phyloP scores from a whole-genome alignment of 2,329 filamentous ascomycete species.

The Mariannaea sp. region DNA sequence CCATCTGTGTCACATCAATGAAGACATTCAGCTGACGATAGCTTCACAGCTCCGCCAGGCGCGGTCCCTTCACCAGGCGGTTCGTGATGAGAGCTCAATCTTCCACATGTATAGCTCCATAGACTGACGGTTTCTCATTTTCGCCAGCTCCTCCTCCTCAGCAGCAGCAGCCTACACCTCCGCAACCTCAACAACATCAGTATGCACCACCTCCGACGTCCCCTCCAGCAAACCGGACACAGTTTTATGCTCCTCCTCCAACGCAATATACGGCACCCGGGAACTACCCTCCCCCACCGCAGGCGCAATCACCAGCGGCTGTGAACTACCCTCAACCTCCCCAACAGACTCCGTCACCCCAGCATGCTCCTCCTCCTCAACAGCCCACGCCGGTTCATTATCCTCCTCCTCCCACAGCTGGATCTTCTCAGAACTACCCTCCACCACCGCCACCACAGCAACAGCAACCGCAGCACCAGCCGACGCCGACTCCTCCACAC shows the following conservation, averaged over 20 bases:
- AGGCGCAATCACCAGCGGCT: conserved; percentile 24
- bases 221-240: conserved; percentile 51
- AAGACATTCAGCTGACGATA: conserved; percentile 26
- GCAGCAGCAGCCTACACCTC: too few relatives aligned
- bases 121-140: conserved; percentile 22
- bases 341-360: conserved; percentile 25
- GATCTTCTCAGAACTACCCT: conserved; percentile 19
- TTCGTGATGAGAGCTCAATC: conserved; percentile 23
- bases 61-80: conserved; percentile 39
- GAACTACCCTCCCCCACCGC: conserved; percentile 40
- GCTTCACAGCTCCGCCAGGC: conserved; percentile 48
- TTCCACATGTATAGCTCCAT: neutral
- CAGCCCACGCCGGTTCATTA: conserved; percentile 33
- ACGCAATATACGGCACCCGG: conserved; percentile 39
- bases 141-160: conserved; percentile 31
- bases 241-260: conserved; percentile 53
- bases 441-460: conserved; percentile 25
- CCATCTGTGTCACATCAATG: conserved; percentile 7
- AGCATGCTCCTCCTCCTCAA: conserved; percentile 22
- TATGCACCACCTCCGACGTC: conserved; percentile 55
- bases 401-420: conserved; percentile 29
- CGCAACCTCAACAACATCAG: conserved; percentile 41
- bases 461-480: conserved; percentile 31
- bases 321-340: conserved; percentile 35
- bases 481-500: conserved; percentile 33